Evolutionary conservation across 2,329 filamentous ascomycete genomes (phyloP), one percentile per base, ranked within the genome.

Genomic region (Calonectria pseudoreteaudii): DNA sequence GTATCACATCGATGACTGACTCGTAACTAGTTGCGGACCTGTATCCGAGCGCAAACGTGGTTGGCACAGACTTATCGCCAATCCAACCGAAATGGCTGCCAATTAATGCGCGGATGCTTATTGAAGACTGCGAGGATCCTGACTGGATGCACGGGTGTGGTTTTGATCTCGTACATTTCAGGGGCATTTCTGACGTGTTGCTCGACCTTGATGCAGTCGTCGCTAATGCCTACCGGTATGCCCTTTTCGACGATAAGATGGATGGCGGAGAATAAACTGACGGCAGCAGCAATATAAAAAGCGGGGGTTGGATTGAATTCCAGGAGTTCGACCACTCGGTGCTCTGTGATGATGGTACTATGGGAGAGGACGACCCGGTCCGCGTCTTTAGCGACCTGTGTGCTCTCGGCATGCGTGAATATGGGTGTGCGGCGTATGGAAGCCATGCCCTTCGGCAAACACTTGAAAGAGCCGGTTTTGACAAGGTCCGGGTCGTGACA

Each of bases 101-200:
- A 20, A 86, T 89, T 14, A 93, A 93, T 78, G 86, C 91, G n/a
- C 86, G 86, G 10, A 93, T 93, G 83, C 85, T 92, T 72, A 87
- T 93, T 13, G 91, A 93, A 77, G 91, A 93, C 79, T 88, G 88
- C 66, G 90, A 85, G 72, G 83, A 92, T 75, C 86, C 89, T 60
- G 86, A 90, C 11, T 93, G 92, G 92, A 75, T 83, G 6, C 84
- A 85, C 31, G 90, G 89, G 65, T 82, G 85, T 5, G 84, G 88
- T 68, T 92, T 90, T 78, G 91, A 93, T 80, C 87, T 90, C 75
- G 88, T 93, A 1, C 87, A 87, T 85, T 89, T 87, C 78, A 86
- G 83, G 78, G 87, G 79, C 79, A 88, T 84, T 85, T 90, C 86
- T 78, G 85, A 76, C 31, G 86, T 88, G 36, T 86, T 93, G 50